phyloP scores from a whole-genome alignment of 2,329 filamentous ascomycete genomes.

The Alternaria metachromatica region DNA sequence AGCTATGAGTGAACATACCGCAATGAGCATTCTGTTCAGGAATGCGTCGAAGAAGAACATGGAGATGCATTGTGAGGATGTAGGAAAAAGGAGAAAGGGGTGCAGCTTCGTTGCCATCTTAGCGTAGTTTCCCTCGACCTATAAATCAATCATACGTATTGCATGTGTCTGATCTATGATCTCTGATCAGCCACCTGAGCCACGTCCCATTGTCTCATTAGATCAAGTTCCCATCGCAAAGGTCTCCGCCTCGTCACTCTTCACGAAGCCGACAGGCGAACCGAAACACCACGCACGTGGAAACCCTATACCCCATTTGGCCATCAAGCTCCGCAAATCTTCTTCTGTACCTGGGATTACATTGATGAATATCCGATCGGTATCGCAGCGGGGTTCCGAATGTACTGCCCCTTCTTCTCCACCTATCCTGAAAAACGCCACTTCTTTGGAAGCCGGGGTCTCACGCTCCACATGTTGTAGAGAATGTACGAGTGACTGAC shows the following conservation, averaged over 20 bases:
- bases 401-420: constrained; percentile 53
- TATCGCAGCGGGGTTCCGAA: constrained; percentile 42
- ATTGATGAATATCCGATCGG: constrained; percentile 47
- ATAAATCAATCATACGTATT: not conserved
- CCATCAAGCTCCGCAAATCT: constrained; percentile 40
- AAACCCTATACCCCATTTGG: constrained; percentile 41
- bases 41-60: not conserved
- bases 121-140: not conserved
- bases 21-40: not conserved
- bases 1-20: constrained; percentile 14
- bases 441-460: constrained; percentile 36
- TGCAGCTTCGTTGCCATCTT: not conserved
- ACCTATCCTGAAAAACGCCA: constrained; percentile 54
- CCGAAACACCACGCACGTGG: constrained; percentile 36
- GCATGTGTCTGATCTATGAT: not conserved
- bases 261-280: constrained; percentile 19
- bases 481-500: constrained; percentile 41
- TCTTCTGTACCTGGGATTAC: constrained; percentile 44
- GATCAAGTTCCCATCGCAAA: not conserved
- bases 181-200: not conserved
- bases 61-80: not conserved
- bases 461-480: constrained; percentile 21
- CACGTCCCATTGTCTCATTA: not conserved
- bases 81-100: not conserved
- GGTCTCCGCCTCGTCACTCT: constrained; percentile 7